A percentile compares a stretch with the other conserved stretches of the same genome.
Conservation (phyloP, 73 alveolate genomes). For the Loxodes magnus region DNA sequence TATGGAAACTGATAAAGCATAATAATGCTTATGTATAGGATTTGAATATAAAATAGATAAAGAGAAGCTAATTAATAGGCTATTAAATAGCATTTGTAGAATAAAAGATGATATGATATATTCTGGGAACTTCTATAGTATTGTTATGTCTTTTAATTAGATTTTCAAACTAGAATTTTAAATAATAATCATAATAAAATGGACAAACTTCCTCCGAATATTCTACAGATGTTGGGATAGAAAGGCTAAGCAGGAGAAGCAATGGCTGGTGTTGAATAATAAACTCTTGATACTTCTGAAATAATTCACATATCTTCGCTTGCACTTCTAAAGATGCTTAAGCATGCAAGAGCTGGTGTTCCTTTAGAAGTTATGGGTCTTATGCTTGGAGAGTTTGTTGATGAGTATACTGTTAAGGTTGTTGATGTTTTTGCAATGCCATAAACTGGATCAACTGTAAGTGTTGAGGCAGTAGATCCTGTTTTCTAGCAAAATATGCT, state of each 20-base stretch:
- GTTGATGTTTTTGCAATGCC: slow-evolving; percentile 99
- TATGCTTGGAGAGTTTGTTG: slow-evolving; percentile 94
- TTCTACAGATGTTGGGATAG: slow-evolving; percentile 24
- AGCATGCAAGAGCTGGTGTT: slow-evolving; percentile 91
- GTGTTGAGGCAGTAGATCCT: slow-evolving; percentile 99
- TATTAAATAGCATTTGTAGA: no score
- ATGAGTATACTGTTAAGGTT: slow-evolving; percentile 91
- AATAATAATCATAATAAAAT: no score
- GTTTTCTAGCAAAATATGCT: slow-evolving; percentile 97
- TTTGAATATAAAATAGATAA: no score
- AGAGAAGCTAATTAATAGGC: no score
- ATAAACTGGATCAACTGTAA: slow-evolving; percentile 96
- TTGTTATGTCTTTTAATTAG: no score
- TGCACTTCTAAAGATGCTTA: slow-evolving; percentile 80
- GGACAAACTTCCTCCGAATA: no score
- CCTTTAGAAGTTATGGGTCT: slow-evolving; percentile 99
- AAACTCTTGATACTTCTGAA: slow-evolving; percentile 95
- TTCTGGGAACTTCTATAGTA: no score
- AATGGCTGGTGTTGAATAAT: slow-evolving; percentile 43
- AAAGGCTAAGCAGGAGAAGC: slow-evolving; percentile 25
- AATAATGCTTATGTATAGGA: no score
- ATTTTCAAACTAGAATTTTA: no score
- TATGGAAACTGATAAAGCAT: no score
- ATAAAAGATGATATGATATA: no score
- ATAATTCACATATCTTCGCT: slow-evolving; percentile 92